These are phyloP conservation scores for Macaranga tanarius DNA, from an alignment of 441 rosid genomes.

Conservation along the genomic window DNA sequence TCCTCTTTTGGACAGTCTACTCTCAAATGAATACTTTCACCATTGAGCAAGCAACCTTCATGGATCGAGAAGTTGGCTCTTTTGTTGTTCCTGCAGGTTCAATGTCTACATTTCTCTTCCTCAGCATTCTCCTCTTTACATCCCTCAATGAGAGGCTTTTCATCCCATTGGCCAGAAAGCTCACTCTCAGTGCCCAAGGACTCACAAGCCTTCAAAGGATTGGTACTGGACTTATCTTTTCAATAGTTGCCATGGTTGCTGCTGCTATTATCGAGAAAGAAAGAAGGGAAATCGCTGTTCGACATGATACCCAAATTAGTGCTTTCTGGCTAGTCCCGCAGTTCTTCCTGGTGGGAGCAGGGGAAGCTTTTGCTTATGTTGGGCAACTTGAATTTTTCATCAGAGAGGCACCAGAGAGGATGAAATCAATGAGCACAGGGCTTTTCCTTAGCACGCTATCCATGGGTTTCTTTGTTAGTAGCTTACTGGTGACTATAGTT, in stretches of 20 bases:
- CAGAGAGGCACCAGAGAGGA: constrained; percentile 81
- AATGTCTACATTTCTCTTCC: constrained; percentile 56
- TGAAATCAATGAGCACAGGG: constrained; percentile 95
- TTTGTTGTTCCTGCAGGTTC: constrained; percentile 65
- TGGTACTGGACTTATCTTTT: constrained; percentile 70
- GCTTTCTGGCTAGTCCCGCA: constrained; percentile 82
- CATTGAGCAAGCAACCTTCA: constrained; percentile 71
- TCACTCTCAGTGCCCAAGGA: constrained; percentile 64
- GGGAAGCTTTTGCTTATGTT: constrained; percentile 84
- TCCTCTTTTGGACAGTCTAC: constrained; percentile 85
- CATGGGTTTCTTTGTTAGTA: constrained; percentile 85
- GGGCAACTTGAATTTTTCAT: constrained; percentile 97
- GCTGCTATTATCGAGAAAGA: constrained; percentile 61
- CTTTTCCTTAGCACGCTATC: constrained; percentile 78
- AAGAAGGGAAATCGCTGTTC: constrained; percentile 44
- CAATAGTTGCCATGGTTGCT: constrained; percentile 60
- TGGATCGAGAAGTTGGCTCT: constrained; percentile 61
- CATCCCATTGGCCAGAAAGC: constrained; percentile 57
- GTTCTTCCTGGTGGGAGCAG: constrained; percentile 78
- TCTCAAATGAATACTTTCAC: constrained; percentile 93
- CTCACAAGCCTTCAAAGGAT: constrained; percentile 80
- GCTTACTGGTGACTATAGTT: constrained; percentile 67
- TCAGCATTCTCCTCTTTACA: constrained; percentile 72
- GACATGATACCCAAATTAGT: constrained; percentile 35
- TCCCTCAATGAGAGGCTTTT: constrained; percentile 73